A percentile compares a stretch with the other conserved stretches of the same genome.
phyloP scores from a whole-genome alignment of 2,329 filamentous ascomycete genomes.

The Teratosphaeria pseudoeucalypti region DNA sequence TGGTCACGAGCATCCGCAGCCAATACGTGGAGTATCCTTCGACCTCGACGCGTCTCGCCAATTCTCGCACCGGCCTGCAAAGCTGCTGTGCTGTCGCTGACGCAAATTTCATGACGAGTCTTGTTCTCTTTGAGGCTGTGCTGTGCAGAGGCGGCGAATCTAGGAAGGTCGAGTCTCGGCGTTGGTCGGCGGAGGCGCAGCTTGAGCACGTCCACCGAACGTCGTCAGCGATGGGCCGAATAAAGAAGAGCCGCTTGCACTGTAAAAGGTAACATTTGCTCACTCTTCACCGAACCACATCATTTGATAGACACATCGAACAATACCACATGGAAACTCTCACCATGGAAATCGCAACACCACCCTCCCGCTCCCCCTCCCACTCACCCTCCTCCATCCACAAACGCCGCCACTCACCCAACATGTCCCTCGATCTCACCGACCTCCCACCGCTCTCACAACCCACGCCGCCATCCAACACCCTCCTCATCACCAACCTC shows the following conservation, averaged over 20 bases:
- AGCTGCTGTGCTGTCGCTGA: no score
- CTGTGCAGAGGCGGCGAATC: background rate
- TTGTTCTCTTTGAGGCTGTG: background rate
- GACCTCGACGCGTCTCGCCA: no score
- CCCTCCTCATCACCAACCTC: constrained; percentile 74
- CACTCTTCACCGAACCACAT: background rate
- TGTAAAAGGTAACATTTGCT: background rate
- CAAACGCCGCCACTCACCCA: constrained; percentile 29
- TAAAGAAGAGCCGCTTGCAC: background rate
- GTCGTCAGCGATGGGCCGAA: background rate
- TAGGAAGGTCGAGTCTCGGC: background rate
- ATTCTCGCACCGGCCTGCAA: no score
- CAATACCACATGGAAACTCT: constrained; percentile 6
- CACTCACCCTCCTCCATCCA: constrained; percentile 2
- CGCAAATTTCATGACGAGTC: background rate
- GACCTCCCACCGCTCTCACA: constrained; percentile 57
- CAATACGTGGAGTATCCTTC: background rate
- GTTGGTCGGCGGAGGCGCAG: background rate
- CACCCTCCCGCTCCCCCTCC: constrained; percentile 3
- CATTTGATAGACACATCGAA: background rate
- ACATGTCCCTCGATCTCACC: constrained; percentile 63
- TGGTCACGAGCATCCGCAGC: background rate
- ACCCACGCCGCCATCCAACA: constrained; percentile 72
- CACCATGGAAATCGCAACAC: constrained; percentile 14
- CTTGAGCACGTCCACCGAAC: background rate